Conservation (phyloP, 225 moss, liverwort and hornwort genomes). For the Bryum argenteum region DNA sequence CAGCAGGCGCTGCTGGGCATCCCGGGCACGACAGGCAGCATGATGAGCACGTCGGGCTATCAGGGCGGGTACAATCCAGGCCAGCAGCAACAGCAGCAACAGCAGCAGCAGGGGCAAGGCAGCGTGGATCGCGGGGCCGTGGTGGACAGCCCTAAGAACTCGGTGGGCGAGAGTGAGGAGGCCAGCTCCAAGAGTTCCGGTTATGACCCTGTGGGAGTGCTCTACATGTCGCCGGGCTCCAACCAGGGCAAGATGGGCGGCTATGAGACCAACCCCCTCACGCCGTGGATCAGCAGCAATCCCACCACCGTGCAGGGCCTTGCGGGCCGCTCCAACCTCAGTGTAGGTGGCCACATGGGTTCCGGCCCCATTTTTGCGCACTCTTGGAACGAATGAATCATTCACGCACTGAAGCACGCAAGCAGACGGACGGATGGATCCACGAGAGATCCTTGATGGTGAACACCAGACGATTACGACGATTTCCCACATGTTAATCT, state of each 20-base stretch:
- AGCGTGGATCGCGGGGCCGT: conserved; percentile 54
- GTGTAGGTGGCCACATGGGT: conserved; percentile 75
- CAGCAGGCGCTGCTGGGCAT: conserved; percentile 70
- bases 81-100: conserved; percentile 8
- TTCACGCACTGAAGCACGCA: too few relatives aligned
- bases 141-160: conserved; percentile 54
- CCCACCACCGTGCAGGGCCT: conserved; percentile 60
- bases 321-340: conserved; percentile 65
- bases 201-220: conserved; percentile 75
- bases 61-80: conserved; percentile 40
- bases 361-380: conserved; percentile 93
- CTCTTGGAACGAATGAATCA: conserved; percentile 67
- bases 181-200: conserved; percentile 83
- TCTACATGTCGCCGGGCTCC: conserved; percentile 65
- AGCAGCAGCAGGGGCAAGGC: conserved; percentile 37
- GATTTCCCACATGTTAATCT: too few relatives aligned
- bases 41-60: conserved; percentile 55
- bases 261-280: conserved; percentile 68
- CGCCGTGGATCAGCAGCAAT: conserved; percentile 71
- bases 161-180: conserved; percentile 76
- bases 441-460: too few relatives aligned
- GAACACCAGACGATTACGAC: too few relatives aligned
- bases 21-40: conserved; percentile 62
- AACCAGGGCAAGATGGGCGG: conserved; percentile 46
- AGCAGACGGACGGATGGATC: too few relatives aligned